Percentiles rank a stretch among this genome's conserved stretches.
Conservation (phyloP, 2,329 filamentous ascomycete genomes). For the Zymoseptoria brevis region DNA sequence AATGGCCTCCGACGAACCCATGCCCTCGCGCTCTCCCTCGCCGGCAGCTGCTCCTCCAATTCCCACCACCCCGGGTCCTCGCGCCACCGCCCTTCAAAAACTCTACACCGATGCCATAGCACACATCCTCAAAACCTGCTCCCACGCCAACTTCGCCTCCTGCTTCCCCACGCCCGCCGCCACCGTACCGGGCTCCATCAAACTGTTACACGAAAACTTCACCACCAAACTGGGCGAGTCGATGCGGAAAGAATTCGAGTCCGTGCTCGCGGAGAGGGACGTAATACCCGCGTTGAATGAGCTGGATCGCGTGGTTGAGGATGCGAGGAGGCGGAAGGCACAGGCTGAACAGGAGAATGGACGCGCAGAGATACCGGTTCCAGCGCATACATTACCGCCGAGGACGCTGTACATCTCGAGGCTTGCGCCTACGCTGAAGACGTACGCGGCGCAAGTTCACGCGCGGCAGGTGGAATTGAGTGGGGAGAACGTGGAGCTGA, state of each 20-base stretch:
- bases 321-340: slow-evolving; percentile 48
- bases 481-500: slow-evolving; percentile 45
- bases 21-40: slow-evolving; percentile 13
- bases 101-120: slow-evolving; percentile 53
- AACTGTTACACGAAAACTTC: slow-evolving; percentile 51
- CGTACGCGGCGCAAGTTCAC: slow-evolving; percentile 43
- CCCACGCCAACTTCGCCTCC: slow-evolving; percentile 52
- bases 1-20: not conserved
- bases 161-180: slow-evolving; percentile 57
- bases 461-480: slow-evolving; percentile 44
- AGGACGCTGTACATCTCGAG: slow-evolving; percentile 52
- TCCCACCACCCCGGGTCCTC: slow-evolving; percentile 49
- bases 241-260: slow-evolving; percentile 48
- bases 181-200: slow-evolving; percentile 49
- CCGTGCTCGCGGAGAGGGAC: slow-evolving; percentile 48
- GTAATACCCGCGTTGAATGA: slow-evolving; percentile 53
- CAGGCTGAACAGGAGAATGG: slow-evolving; percentile 32
- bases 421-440: slow-evolving; percentile 48
- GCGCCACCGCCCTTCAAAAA: slow-evolving; percentile 52
- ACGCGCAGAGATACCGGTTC: slow-evolving; percentile 30
- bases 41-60: slow-evolving; percentile 37
- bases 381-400: slow-evolving; percentile 53
- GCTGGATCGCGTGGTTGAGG: slow-evolving; percentile 51
- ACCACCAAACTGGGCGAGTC: slow-evolving; percentile 51
- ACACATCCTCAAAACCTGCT: slow-evolving; percentile 54